A percentile compares a stretch with the other conserved stretches of the same genome.
phyloP scores from a whole-genome alignment of 345 rosid genomes.

The Dipteronia sinensis region DNA sequence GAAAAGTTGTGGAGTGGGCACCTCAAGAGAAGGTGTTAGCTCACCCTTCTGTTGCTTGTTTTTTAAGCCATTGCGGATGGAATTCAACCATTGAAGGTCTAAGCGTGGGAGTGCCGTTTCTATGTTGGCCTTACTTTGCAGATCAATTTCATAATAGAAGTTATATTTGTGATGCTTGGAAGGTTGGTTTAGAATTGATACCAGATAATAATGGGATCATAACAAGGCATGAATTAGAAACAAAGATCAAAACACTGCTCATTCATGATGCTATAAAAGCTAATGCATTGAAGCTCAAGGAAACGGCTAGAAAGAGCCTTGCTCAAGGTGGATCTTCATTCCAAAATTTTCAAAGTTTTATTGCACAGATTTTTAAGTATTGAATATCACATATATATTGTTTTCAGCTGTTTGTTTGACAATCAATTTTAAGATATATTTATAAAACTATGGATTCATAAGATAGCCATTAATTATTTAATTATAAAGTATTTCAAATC shows the following conservation, averaged over 20 bases:
- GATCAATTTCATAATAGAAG: slow-evolving; percentile 40
- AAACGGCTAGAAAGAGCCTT: slow-evolving; percentile 22
- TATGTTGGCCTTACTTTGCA: slow-evolving; percentile 39
- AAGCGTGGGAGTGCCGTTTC: slow-evolving; percentile 35
- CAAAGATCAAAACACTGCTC: slow-evolving; percentile 19
- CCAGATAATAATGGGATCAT: slow-evolving; percentile 31
- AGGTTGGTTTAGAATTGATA: slow-evolving; percentile 17
- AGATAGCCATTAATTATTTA: too few species aligned
- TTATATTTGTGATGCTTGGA: slow-evolving; percentile 36
- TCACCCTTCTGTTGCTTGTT: slow-evolving; percentile 33
- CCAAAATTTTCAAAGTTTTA: slow-evolving; percentile 28
- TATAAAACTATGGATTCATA: too few species aligned
- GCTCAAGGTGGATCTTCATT: slow-evolving; percentile 37
- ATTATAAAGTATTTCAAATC: too few species aligned
- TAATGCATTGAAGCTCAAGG: slow-evolving; percentile 30
- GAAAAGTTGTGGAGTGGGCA: slow-evolving; percentile 35
- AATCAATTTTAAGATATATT: too few species aligned
- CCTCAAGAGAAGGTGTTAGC: slow-evolving; percentile 36
- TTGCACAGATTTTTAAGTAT: slow-evolving; percentile 7
- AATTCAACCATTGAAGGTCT: slow-evolving; percentile 39
- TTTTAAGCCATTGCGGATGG: slow-evolving; percentile 46
- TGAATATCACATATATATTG: not conserved
- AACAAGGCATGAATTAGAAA: slow-evolving; percentile 28
- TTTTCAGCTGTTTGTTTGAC: too few species aligned
- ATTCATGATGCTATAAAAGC: slow-evolving; percentile 19